phyloP scores from a whole-genome alignment of 2,329 filamentous ascomycete species.

The Scedosporium dehoogii region DNA sequence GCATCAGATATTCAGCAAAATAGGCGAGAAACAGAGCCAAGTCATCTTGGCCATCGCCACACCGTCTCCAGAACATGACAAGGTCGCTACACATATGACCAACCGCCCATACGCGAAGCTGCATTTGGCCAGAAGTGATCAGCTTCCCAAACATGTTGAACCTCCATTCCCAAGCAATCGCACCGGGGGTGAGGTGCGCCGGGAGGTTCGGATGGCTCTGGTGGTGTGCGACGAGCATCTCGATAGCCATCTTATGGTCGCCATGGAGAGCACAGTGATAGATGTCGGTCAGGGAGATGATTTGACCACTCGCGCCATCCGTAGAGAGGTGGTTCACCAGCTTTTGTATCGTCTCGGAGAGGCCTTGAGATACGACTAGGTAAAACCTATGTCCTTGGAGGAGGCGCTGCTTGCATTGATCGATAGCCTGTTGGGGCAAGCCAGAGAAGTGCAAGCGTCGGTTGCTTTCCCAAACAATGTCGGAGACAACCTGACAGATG shows the following conservation, averaged over 20 bases:
- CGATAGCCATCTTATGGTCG: conserved; percentile 23
- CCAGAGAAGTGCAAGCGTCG: conserved; percentile 9
- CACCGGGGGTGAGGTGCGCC: conserved; percentile 29
- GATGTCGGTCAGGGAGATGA: conserved; percentile 33
- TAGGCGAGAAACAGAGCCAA: conserved; percentile 47
- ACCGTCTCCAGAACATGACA: conserved; percentile 52
- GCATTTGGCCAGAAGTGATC: conserved; percentile 80
- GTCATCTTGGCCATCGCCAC: conserved; percentile 36
- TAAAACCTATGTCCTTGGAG: conserved; percentile 33
- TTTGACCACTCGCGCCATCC: conserved; percentile 29
- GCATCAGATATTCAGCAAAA: conserved; percentile 58
- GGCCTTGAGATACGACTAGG: conserved; percentile 26
- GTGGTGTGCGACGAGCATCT: conserved; percentile 21
- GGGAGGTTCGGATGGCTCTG: conserved; percentile 27
- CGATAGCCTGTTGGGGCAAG: conserved; percentile 6
- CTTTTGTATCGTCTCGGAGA: conserved; percentile 43
- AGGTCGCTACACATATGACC: conserved; percentile 64
- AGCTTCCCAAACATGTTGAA: conserved; percentile 60
- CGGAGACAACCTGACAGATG: conserved; percentile 24
- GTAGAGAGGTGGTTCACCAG: conserved; percentile 39
- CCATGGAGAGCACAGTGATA: conserved; percentile 29
- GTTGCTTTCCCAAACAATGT: conserved; percentile 21
- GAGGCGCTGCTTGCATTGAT: conserved; percentile 24
- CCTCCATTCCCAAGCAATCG: conserved; percentile 56
- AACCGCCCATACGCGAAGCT: conserved; percentile 72